Evolutionary conservation across 2,329 filamentous ascomycete species (phyloP).

Genomic region (Lecanicillium sp.): DNA sequence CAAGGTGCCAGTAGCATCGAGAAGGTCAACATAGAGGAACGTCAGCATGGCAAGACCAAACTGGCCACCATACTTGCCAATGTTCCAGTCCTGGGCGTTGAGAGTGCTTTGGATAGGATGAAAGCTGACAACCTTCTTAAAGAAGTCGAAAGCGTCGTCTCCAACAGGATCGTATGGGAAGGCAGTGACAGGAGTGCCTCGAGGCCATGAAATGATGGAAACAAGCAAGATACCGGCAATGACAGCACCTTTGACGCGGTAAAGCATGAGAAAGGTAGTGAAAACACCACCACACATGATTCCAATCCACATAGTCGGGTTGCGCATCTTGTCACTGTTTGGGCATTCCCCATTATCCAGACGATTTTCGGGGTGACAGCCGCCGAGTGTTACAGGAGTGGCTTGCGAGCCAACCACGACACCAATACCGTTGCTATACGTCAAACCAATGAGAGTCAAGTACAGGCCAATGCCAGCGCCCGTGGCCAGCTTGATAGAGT

Average conservation of each 20-base stretch:
- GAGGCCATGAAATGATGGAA: conserved; percentile 82
- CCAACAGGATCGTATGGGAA: conserved; percentile 68
- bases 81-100: conserved; percentile 65
- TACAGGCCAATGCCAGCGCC: conserved; percentile 82
- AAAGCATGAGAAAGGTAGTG: conserved; percentile 74
- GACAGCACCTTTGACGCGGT: conserved; percentile 79
- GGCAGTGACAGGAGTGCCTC: conserved; percentile 66
- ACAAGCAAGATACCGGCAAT: conserved; percentile 77
- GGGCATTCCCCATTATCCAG: conserved; percentile 50
- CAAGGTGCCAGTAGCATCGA: conserved; percentile 77
- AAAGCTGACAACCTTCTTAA: conserved; percentile 80
- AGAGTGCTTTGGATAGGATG: conserved; percentile 65
- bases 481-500: conserved; percentile 79
- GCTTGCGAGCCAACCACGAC: conserved; percentile 59
- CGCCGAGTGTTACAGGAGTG: conserved; percentile 68
- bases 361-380: conserved; percentile 45
- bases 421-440: conserved; percentile 76
- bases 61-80: conserved; percentile 60
- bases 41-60: conserved; percentile 81
- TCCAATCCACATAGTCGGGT: conserved; percentile 76
- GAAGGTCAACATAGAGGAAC: conserved; percentile 84
- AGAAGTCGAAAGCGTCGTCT: conserved; percentile 70
- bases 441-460: conserved; percentile 65
- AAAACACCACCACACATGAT: conserved; percentile 80
- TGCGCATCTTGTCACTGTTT: conserved; percentile 64